Conservation (phyloP, 1,284 basidiomycete genomes). For the Rhodotorula sp. region DNA sequence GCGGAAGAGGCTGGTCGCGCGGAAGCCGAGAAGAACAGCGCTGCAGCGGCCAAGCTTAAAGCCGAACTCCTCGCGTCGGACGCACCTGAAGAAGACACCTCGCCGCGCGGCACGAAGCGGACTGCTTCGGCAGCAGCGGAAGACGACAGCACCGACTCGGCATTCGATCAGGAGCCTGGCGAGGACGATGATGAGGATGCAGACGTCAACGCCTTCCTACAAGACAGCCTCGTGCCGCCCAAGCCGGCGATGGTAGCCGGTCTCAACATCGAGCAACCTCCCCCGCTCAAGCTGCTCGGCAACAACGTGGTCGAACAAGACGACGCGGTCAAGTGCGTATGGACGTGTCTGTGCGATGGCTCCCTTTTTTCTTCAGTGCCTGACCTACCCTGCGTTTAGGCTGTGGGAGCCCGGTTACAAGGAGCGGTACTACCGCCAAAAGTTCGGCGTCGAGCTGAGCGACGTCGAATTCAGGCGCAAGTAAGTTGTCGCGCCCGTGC, state of each 20-base stretch:
- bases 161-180: conserved; percentile 44
- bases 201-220: conserved; percentile 46
- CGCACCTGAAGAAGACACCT: conserved; percentile 16
- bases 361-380: neutral
- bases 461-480: conserved; percentile 72
- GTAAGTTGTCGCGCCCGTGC: conserved; percentile 57
- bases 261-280: conserved; percentile 39
- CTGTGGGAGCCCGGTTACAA: conserved; percentile 93
- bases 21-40: conserved; percentile 63
- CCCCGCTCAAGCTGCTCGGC: conserved; percentile 54
- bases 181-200: conserved; percentile 45
- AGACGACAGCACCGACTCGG: conserved; percentile 11
- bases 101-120: conserved; percentile 64
- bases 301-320: conserved; percentile 86
- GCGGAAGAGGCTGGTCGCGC: conserved; percentile 28
- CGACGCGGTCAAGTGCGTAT: conserved; percentile 81
- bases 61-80: conserved; percentile 29
- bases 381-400: conserved; percentile 52
- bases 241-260: conserved; percentile 25
- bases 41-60: conserved; percentile 86
- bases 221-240: conserved; percentile 24
- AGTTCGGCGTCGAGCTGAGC: conserved; percentile 75
- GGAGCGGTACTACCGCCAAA: conserved; percentile 91
- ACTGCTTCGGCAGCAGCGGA: conserved; percentile 49
- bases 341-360: conserved; percentile 10